Evolutionary conservation across 2,329 filamentous ascomycete species (phyloP).

Genomic region (Colletotrichum sp.): DNA sequence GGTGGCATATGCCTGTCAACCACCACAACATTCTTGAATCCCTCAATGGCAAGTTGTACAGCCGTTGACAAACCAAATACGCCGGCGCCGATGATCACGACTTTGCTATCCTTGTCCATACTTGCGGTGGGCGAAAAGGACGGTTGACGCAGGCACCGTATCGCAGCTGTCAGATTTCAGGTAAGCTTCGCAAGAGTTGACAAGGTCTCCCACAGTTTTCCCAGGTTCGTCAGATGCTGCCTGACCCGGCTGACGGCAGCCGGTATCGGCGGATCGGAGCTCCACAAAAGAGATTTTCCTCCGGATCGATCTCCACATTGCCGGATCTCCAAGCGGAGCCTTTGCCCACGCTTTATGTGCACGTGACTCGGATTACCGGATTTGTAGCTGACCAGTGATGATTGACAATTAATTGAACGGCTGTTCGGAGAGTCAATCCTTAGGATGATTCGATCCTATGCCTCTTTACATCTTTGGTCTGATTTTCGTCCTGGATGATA

Average conservation of each 20-base stretch:
- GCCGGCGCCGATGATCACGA: slow-evolving; percentile 33
- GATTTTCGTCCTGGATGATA: background rate
- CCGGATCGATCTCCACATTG: background rate
- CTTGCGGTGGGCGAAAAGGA: background rate
- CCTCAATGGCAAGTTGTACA: slow-evolving; percentile 25
- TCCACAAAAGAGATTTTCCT: background rate
- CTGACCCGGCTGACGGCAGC: background rate
- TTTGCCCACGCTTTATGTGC: background rate
- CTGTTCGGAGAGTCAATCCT: background rate
- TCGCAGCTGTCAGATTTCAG: background rate
- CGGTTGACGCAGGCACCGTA: background rate
- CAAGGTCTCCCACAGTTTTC: background rate
- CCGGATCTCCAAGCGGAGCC: background rate
- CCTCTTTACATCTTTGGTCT: background rate
- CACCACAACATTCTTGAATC: slow-evolving; percentile 37
- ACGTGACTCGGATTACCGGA: background rate
- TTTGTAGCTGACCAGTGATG: background rate
- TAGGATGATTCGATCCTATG: background rate
- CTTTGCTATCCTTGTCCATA: background rate
- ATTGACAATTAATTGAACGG: background rate
- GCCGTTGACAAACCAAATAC: slow-evolving; percentile 33
- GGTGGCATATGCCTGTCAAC: slow-evolving; percentile 39
- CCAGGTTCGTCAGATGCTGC: background rate
- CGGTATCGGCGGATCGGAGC: background rate
- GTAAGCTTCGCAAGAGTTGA: background rate